phyloP scores from a whole-genome alignment of 192 early-diverging fungal species.

The Bifiguratus adelaidae region DNA sequence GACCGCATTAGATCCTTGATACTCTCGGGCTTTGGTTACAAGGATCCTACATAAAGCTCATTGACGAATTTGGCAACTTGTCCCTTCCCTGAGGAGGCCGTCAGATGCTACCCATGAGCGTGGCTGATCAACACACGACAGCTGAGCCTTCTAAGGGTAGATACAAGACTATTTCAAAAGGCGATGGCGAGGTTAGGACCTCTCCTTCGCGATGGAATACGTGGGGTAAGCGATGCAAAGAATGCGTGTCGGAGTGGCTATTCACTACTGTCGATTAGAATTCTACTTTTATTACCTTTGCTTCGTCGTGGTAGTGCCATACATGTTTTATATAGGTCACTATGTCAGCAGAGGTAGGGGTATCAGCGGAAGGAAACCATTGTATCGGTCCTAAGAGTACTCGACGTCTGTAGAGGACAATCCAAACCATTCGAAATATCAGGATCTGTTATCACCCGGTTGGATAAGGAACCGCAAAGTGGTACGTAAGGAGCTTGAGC shows the following conservation, averaged over 20 bases:
- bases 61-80: no score
- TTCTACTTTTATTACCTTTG: slow-evolving; percentile 67
- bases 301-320: slow-evolving; percentile 41
- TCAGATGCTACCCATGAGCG: no score
- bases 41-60: no score
- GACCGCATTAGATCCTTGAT: no score
- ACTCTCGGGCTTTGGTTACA: no score
- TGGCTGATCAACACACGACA: no score
- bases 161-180: no score
- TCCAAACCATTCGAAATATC: slow-evolving; percentile 32
- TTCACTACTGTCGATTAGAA: slow-evolving; percentile 23
- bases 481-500: slow-evolving; percentile 8
- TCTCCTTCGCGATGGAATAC: neutral
- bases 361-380: slow-evolving; percentile 6
- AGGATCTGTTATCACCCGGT: slow-evolving; percentile 34
- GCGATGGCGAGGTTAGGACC: no score
- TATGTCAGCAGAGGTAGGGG: slow-evolving; percentile 38
- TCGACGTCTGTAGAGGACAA: slow-evolving; percentile 13
- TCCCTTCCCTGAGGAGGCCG: no score
- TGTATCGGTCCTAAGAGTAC: neutral
- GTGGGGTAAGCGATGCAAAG: neutral
- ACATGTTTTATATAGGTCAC: slow-evolving; percentile 55
- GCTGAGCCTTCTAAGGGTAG: no score
- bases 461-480: slow-evolving; percentile 65
- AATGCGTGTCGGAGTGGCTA: neutral